Evolutionary conservation across 768 basidiomycete genomes (phyloP).

Genomic region (Termitomyces sp.): DNA sequence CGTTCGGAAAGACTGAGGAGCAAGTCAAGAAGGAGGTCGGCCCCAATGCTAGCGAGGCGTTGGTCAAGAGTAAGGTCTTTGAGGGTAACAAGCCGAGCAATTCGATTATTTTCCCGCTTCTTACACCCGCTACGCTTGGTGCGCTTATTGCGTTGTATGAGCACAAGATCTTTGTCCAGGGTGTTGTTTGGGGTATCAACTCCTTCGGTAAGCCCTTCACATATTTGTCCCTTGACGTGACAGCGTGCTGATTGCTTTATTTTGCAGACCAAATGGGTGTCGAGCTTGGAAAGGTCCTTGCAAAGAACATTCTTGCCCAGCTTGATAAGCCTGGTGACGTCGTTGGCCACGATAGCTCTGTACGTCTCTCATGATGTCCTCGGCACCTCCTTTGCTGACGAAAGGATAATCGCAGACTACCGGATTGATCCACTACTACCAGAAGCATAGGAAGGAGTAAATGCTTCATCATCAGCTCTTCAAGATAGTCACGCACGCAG

Average conservation of each 20-base stretch:
- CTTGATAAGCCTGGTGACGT: conserved; percentile 79
- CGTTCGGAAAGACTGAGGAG: conserved; percentile 95
- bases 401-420: conserved; percentile 62
- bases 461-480: neutral
- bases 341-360: conserved; percentile 85
- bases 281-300: conserved; percentile 95
- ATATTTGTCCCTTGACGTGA: neutral
- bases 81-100: conserved; percentile 97
- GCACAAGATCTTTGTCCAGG: conserved; percentile 99
- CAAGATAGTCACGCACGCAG: neutral
- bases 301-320: conserved; percentile 92
- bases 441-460: conserved; percentile 80
- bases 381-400: neutral
- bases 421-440: conserved; percentile 96
- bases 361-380: conserved; percentile 21
- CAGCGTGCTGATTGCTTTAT: neutral
- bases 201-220: conserved; percentile 74
- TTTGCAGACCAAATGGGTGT: conserved; percentile 96
- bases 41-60: conserved; percentile 69
- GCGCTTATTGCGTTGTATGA: conserved; percentile 91
- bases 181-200: conserved; percentile 98
- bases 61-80: conserved; percentile 97
- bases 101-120: conserved; percentile 89
- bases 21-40: conserved; percentile 73
- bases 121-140: conserved; percentile 89